These are phyloP conservation scores for Xerocomellus chrysenteron DNA, from an alignment of 768 basidiomycete genomes.

Conservation along the genomic window DNA sequence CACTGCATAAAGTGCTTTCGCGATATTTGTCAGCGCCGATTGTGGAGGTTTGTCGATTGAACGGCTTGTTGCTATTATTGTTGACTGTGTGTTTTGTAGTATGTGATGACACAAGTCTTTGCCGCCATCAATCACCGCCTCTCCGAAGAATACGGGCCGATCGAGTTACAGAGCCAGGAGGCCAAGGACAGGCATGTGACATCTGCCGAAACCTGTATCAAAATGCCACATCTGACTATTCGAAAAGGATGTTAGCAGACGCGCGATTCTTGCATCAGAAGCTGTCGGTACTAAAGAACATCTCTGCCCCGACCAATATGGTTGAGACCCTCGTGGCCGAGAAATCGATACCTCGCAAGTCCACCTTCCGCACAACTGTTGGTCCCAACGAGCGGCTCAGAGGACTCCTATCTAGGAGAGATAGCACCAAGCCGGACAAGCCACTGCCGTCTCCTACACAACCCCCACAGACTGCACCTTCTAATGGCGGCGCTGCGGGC, in stretches of 20 bases:
- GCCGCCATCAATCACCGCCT: constrained; percentile 90
- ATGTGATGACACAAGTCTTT: constrained; percentile 94
- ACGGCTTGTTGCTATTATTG: constrained; percentile 9
- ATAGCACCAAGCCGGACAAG: constrained; percentile 28
- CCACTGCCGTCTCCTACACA: constrained; percentile 28
- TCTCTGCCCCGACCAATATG: constrained; percentile 69
- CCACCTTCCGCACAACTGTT: constrained; percentile 19
- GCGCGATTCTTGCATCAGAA: constrained; percentile 75
- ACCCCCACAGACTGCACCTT: constrained; percentile 12
- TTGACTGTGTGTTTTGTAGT: constrained; percentile 42
- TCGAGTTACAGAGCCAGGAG: constrained; percentile 79
- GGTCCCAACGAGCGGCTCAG: constrained; percentile 39
- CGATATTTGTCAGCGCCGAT: constrained; percentile 78
- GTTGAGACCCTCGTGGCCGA: constrained; percentile 85
- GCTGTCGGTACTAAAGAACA: constrained; percentile 71
- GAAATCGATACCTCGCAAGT: constrained; percentile 55
- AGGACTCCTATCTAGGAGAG: constrained; percentile 35
- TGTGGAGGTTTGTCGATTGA: constrained; percentile 63
- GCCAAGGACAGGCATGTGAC: constrained; percentile 75
- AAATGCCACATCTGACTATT: constrained; percentile 16
- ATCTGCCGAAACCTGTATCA: constrained; percentile 2
- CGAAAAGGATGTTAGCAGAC: constrained; percentile 72
- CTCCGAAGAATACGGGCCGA: constrained; percentile 78
- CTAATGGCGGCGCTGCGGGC: constrained; percentile 12
- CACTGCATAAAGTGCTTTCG: constrained; percentile 92